Percentiles rank a stretch among this genome's conserved stretches.
These are phyloP conservation scores for Xanthoconium stramineum DNA, from an alignment of 768 basidiomycete species.

Conservation along the genomic window DNA sequence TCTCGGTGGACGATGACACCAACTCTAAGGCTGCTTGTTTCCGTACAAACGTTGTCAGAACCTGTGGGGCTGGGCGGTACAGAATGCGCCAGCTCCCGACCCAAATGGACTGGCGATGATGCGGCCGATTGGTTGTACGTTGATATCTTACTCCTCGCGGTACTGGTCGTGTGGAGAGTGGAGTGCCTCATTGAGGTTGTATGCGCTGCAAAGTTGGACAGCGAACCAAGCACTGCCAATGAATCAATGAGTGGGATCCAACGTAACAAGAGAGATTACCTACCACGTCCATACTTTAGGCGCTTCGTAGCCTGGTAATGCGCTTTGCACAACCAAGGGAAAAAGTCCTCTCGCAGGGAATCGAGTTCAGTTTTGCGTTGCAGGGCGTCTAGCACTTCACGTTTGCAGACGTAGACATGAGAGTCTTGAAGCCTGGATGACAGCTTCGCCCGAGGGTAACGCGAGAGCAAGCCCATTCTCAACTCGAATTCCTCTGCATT, in stretches of 20 bases:
- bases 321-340: slow-evolving; percentile 89
- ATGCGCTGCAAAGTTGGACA: slow-evolving; percentile 44
- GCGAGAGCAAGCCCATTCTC: slow-evolving; percentile 73
- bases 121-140: neutral
- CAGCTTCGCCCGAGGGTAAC: slow-evolving; percentile 69
- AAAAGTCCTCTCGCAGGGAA: slow-evolving; percentile 84
- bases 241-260: neutral
- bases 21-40: slow-evolving; percentile 53
- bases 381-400: slow-evolving; percentile 67
- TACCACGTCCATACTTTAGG: slow-evolving; percentile 58
- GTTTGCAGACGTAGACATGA: slow-evolving; percentile 87
- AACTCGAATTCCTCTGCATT: slow-evolving; percentile 71
- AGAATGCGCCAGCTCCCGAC: slow-evolving; percentile 35
- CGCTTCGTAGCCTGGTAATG: slow-evolving; percentile 67
- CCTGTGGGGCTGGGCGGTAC: slow-evolving; percentile 45
- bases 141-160: slow-evolving; percentile 14
- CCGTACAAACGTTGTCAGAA: slow-evolving; percentile 33
- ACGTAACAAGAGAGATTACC: slow-evolving; percentile 3
- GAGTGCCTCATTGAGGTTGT: slow-evolving; percentile 49
- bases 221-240: slow-evolving; percentile 44
- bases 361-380: slow-evolving; percentile 67
- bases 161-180: slow-evolving; percentile 37
- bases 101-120: slow-evolving; percentile 23
- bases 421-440: slow-evolving; percentile 75
- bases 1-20: slow-evolving; percentile 59